Base-by-base conservation (phyloP, 2,329 filamentous ascomycete genomes). In the Mollisia scopiformis region DNA sequence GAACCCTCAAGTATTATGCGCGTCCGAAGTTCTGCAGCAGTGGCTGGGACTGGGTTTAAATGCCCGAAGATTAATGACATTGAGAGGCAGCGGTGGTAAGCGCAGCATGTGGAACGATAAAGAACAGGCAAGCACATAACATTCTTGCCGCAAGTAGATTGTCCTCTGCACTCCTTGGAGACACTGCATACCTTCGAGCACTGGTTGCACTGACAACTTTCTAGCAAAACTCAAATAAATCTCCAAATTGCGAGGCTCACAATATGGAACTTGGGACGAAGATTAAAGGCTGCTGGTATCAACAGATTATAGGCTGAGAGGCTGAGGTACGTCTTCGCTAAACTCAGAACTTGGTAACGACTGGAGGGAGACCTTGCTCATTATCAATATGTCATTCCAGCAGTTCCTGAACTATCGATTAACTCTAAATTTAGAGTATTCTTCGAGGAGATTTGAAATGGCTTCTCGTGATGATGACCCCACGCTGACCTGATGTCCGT, bases 201-300 rank as follows among this genome's bases (percentile, higher is more conserved):
- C 14, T 49, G 43, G 13, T 49, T 49, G 43, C 27, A 49, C 43
- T 27, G 10, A 49, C 27, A 49, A 49, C 30, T 13, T 30, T 31
- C 16, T 31, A 31, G 27, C 11, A 30, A 23, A 30, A n/a, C n/a
- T n/a, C n/a, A n/a, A n/a, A n/a, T n/a, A n/a, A n/a, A n/a, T n/a
- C n/a, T 6, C n/a, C 21, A 30, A n/a, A 50, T 31, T 50, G 47
- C 47, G 21, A 30, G 25, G 25, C 30, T 30, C 30, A 49, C 11
- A 50, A 50, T 50, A 50, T 50, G 49, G 49, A 51, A 31, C 49
- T 21, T 51, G 27, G 49, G 6, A 51, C 16, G 49, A 51, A 51
- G 30, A 49, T 49, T 30, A 30, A 50, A 51, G 49, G 49, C 49
- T 31, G 27, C 27, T 35, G 27, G 49, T 51, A 47, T 28, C 10